A percentile compares a stretch with the other conserved stretches of the same genome.
Conservation (phyloP, 805 yeast species). For the Suhomyces kilbournensis region DNA sequence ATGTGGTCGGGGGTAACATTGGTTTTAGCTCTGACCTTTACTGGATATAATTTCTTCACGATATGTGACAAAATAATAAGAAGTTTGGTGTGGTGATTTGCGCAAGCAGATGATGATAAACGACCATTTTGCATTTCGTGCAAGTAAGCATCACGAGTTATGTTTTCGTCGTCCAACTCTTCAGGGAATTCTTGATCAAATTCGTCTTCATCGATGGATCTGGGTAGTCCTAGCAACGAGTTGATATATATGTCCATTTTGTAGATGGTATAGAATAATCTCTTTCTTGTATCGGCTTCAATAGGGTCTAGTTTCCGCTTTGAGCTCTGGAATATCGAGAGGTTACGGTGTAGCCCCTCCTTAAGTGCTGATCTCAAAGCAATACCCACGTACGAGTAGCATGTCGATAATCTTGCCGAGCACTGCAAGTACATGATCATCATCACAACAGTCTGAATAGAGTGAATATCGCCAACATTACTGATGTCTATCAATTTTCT, state of each 20-base stretch:
- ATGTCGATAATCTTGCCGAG: conserved; percentile 80
- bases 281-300: conserved; percentile 77
- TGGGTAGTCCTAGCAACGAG: conserved; percentile 82
- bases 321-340: conserved; percentile 44
- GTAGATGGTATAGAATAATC: conserved; percentile 85
- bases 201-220: conserved; percentile 71
- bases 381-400: conserved; percentile 86
- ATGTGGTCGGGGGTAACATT: conserved; percentile 32
- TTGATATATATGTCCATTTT: conserved; percentile 89
- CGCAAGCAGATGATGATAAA: conserved; percentile 71
- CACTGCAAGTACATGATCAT: conserved; percentile 82
- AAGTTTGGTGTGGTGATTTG: conserved; percentile 79
- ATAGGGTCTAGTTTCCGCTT: conserved; percentile 64
- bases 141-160: conserved; percentile 61
- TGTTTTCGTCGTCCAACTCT: conserved; percentile 83
- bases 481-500: conserved; percentile 76
- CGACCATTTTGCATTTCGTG: conserved; percentile 47
- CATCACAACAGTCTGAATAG: conserved; percentile 86
- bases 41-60: conserved; percentile 72
- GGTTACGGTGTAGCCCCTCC: conserved; percentile 78
- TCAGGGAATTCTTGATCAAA: conserved; percentile 84
- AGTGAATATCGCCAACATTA: conserved; percentile 75
- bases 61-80: conserved; percentile 69
- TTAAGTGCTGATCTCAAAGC: conserved; percentile 79
- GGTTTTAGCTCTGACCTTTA: conserved; percentile 39